Evolutionary conservation across 225 moss, liverwort and hornwort genomes (phyloP).

Genomic region (Asterella californica): DNA sequence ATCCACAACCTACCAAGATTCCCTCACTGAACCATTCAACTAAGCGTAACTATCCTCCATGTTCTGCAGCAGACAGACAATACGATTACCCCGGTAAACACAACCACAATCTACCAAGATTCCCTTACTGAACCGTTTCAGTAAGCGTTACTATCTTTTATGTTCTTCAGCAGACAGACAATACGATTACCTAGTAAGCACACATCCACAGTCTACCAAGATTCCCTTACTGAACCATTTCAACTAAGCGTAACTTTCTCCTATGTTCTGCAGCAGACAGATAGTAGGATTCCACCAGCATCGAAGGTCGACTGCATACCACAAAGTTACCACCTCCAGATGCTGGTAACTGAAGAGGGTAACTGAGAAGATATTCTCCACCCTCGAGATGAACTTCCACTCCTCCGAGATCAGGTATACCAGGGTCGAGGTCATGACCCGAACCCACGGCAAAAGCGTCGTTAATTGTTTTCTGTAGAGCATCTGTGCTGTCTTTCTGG

Average conservation of each 20-base stretch:
- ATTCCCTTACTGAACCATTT: no score
- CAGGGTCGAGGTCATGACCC: slow-evolving; percentile 58
- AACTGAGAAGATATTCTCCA: slow-evolving; percentile 75
- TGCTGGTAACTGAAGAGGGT: slow-evolving; percentile 61
- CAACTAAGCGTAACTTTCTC: no score
- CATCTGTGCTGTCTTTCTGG: slow-evolving; percentile 63
- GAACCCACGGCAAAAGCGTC: slow-evolving; percentile 62
- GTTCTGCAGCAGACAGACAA: no score
- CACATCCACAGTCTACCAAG: no score
- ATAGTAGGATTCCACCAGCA: no score
- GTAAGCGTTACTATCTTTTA: neutral
- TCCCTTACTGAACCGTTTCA: neutral
- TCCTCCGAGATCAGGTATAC: slow-evolving; percentile 66
- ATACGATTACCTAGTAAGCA: neutral
- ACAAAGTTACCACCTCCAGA: slow-evolving; percentile 75
- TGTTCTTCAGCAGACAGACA: no score
- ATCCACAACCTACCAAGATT: neutral
- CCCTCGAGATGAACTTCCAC: slow-evolving; percentile 83
- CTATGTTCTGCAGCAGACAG: no score
- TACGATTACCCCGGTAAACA: neutral
- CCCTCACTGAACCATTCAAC: neutral
- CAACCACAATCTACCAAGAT: neutral
- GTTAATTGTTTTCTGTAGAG: slow-evolving; percentile 63
- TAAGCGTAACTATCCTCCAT: neutral
- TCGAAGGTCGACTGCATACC: slow-evolving; percentile 34